Conservation (phyloP, 148 eudicot species). For the Dysphania ambrosioides region DNA sequence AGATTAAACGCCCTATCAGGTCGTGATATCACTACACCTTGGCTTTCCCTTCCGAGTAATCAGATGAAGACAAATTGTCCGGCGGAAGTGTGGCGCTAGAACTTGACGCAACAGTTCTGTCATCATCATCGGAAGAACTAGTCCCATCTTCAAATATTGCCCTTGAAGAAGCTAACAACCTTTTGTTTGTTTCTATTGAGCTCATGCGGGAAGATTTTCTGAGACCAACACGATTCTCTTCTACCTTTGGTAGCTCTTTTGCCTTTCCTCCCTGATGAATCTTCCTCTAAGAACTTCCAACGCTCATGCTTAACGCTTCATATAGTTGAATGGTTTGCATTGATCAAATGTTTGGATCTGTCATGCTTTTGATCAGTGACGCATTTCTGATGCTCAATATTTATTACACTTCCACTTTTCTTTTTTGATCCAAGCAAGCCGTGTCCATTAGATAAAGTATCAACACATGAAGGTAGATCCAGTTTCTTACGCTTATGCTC, state of each 20-base stretch:
- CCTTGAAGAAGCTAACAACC: constrained; percentile 39
- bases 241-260: constrained; percentile 20
- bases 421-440: constrained; percentile 13
- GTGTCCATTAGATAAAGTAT: constrained; percentile 18
- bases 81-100: constrained; percentile 49
- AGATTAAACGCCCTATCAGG: constrained; percentile 31
- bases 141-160: constrained; percentile 50
- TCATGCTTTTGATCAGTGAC: constrained; percentile 16
- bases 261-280: constrained; percentile 22
- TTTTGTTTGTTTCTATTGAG: constrained; percentile 32
- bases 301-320: constrained; percentile 21
- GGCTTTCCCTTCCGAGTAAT: constrained; percentile 48
- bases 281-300: constrained; percentile 24
- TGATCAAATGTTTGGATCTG: constrained; percentile 16
- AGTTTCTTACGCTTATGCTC: constrained; percentile 30
- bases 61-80: constrained; percentile 46
- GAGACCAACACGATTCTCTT: constrained; percentile 14
- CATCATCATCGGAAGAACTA: constrained; percentile 52
- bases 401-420: constrained; percentile 24
- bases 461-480: constrained; percentile 27
- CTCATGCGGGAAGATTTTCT: constrained; percentile 28
- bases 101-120: constrained; percentile 33
- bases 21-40: constrained; percentile 30
- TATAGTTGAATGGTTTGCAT: constrained; percentile 22
- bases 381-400: constrained; percentile 23